Percentiles rank a stretch among this genome's conserved stretches.
Conservation (phyloP, 2,329 filamentous ascomycete genomes). For the Ophiocordyceps camponoti-floridani region DNA sequence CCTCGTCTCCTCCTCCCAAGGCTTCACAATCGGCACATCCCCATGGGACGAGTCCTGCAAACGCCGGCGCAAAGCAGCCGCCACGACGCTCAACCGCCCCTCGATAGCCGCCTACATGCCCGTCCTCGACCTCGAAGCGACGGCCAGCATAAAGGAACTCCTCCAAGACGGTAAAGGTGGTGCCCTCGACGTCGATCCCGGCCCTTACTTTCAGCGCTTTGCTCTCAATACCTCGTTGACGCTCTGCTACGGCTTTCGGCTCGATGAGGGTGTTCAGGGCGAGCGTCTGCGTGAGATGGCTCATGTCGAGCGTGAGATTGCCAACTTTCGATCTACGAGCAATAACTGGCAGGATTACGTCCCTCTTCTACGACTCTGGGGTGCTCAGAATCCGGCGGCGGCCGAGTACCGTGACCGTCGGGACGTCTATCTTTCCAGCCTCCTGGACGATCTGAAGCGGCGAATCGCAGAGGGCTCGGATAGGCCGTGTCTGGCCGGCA, state of each 20-base stretch:
- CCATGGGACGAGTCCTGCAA: conserved; percentile 76
- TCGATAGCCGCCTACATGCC: conserved; percentile 67
- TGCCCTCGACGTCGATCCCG: conserved; percentile 47
- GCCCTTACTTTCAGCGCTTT: conserved; percentile 56
- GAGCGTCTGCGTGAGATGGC: conserved; percentile 55
- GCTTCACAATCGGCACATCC: conserved; percentile 68
- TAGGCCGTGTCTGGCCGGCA: conserved; percentile 22
- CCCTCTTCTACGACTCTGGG: conserved; percentile 50
- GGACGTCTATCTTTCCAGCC: conserved; percentile 47
- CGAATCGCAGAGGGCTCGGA: conserved; percentile 20
- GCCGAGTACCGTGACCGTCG: conserved; percentile 48
- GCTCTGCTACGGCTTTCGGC: conserved; percentile 63
- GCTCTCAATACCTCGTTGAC: conserved; percentile 63
- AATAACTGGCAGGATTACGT: conserved; percentile 80
- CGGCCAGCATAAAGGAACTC: conserved; percentile 54
- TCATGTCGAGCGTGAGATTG: conserved; percentile 56
- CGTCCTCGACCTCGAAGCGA: conserved; percentile 62
- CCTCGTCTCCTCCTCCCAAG: conserved; percentile 58
- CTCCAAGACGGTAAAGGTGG: conserved; percentile 46
- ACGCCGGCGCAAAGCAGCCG: conserved; percentile 56
- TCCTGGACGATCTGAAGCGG: conserved; percentile 38
- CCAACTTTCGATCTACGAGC: conserved; percentile 59
- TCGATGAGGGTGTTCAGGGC: conserved; percentile 51
- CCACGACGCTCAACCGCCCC: conserved; percentile 60
- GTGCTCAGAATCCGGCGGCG: conserved; percentile 43